These are phyloP conservation scores for Pseudozyma pruni DNA, from an alignment of 1,284 basidiomycete genomes.

Conservation along the genomic window DNA sequence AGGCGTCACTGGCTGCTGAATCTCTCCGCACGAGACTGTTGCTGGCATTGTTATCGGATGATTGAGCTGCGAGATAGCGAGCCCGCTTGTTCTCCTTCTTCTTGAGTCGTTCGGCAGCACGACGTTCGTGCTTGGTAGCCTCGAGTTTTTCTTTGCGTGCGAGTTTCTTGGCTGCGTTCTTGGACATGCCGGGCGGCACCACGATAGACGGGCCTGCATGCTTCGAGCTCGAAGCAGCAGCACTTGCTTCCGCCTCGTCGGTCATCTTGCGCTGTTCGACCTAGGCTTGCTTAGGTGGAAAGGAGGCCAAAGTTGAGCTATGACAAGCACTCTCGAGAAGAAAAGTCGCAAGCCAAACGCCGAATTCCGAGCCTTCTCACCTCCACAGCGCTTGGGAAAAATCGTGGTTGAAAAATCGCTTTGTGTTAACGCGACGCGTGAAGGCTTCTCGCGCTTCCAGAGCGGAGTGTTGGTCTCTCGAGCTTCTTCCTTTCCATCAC, in stretches of 20 bases:
- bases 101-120: slow-evolving; percentile 73
- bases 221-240: not conserved
- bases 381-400: slow-evolving; percentile 19
- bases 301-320: not conserved
- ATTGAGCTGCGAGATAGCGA: slow-evolving; percentile 61
- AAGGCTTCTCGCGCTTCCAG: slow-evolving; percentile 3
- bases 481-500: not conserved
- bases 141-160: slow-evolving; percentile 76
- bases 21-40: slow-evolving; percentile 5
- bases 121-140: slow-evolving; percentile 78
- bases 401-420: slow-evolving; percentile 9
- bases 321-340: no score
- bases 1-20: slow-evolving; percentile 49
- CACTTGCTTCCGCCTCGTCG: not conserved
- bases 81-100: slow-evolving; percentile 72
- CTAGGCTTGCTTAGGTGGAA: no score
- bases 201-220: slow-evolving; percentile 26
- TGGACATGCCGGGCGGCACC: slow-evolving; percentile 71
- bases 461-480: slow-evolving; percentile 29
- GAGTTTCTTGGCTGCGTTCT: slow-evolving; percentile 82
- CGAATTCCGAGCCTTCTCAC: slow-evolving; percentile 17
- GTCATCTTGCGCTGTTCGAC: slow-evolving; percentile 5
- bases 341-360: not conserved
- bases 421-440: slow-evolving; percentile 41
- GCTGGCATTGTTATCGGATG: slow-evolving; percentile 3